Conservation (phyloP, 2,329 filamentous ascomycete genomes). For the Penicillium sp. region DNA sequence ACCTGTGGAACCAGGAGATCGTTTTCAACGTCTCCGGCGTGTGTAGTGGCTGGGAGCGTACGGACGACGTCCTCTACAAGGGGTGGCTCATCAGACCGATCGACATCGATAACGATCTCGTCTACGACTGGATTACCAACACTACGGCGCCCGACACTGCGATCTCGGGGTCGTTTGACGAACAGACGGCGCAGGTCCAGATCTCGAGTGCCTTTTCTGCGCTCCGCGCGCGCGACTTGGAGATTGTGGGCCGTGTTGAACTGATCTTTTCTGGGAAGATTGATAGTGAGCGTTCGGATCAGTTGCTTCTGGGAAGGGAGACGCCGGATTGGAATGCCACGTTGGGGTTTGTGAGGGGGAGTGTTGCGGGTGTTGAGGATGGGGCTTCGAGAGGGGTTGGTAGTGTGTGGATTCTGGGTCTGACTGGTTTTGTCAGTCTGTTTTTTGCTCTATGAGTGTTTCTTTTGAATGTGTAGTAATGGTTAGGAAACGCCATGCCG, state of each 20-base stretch:
- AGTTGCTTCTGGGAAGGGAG: neutral
- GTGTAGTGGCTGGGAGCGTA: neutral
- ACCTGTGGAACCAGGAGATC: neutral
- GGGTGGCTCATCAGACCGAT: neutral
- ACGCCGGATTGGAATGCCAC: neutral
- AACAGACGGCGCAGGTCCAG: neutral
- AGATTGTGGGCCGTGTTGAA: neutral
- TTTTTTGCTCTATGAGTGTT: no score
- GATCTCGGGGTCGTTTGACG: neutral
- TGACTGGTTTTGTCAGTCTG: no score
- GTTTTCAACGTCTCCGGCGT: neutral
- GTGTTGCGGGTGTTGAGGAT: neutral
- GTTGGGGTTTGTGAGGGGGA: neutral
- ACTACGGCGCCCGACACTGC: no score
- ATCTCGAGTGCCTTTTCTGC: neutral
- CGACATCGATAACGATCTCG: neutral
- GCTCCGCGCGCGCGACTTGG: no score
- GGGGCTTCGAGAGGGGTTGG: no score
- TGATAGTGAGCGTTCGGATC: neutral
- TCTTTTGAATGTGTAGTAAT: no score
- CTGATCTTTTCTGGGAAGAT: neutral
- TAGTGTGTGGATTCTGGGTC: no score
- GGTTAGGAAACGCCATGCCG: no score
- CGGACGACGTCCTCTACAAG: neutral
- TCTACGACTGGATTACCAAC: neutral